Percentiles rank a stretch among this genome's conserved stretches.
Conservation (phyloP, 345 rosid species). For the Salix exigua region DNA sequence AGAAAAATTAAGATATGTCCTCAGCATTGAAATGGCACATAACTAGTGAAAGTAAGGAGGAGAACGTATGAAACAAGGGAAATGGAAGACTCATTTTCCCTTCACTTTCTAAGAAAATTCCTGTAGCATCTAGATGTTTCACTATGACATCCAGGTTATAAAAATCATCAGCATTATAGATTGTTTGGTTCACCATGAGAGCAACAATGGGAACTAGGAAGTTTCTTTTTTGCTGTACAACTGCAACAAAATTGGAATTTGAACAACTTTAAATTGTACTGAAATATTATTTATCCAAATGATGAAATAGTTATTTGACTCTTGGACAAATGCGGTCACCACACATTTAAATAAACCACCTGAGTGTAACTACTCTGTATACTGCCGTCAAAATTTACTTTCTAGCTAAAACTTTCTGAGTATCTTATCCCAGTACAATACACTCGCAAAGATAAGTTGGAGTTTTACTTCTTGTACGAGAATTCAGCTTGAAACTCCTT, state of each 20-base stretch:
- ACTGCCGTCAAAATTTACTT: neutral
- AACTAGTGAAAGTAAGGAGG: neutral
- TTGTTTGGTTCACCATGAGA: neutral
- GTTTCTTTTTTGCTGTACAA: neutral
- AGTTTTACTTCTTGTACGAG: conserved; percentile 15
- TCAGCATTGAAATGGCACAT: neutral
- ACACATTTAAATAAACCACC: neutral
- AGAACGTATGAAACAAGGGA: neutral
- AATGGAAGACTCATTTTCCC: neutral
- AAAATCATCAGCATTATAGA: neutral
- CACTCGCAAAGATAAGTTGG: neutral
- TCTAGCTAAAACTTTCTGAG: neutral
- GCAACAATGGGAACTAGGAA: neutral
- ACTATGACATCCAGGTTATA: neutral
- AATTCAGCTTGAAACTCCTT: conserved; percentile 52
- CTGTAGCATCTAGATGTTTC: neutral
- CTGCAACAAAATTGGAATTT: neutral
- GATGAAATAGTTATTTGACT: neutral
- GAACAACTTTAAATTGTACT: neutral
- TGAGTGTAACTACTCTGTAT: neutral
- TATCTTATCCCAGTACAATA: neutral
- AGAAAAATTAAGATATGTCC: neutral
- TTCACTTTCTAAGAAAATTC: neutral
- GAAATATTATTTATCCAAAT: neutral
- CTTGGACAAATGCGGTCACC: neutral